These are phyloP conservation scores for Acmispon strigosus DNA, from an alignment of 306 rosid genomes.

Conservation along the genomic window DNA sequence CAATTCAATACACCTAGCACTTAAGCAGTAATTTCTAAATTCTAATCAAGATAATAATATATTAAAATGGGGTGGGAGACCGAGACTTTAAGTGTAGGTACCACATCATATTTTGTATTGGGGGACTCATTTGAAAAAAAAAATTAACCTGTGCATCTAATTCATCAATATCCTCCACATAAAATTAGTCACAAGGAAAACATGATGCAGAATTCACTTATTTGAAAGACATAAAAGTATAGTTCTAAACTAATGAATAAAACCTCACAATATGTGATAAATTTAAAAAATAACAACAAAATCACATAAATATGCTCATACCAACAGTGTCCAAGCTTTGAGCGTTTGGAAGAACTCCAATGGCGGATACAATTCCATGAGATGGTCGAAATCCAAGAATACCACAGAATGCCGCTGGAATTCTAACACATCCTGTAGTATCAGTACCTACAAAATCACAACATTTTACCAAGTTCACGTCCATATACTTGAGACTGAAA, in stretches of 20 bases:
- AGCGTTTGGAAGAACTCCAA: slow-evolving; percentile 59
- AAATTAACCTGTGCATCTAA: background rate
- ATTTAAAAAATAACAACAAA: background rate
- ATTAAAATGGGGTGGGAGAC: background rate
- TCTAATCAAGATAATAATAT: background rate
- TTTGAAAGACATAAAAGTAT: background rate
- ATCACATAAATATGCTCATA: slow-evolving; percentile 26
- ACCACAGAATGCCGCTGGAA: slow-evolving; percentile 71
- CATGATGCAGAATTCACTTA: background rate
- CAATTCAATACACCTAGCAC: background rate
- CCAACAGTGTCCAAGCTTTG: slow-evolving; percentile 74
- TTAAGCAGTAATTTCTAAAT: background rate
- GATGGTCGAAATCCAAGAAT: slow-evolving; percentile 69
- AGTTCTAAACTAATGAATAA: background rate
- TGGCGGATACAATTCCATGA: slow-evolving; percentile 54
- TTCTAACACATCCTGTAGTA: slow-evolving; percentile 70
- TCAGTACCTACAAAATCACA: slow-evolving; percentile 49
- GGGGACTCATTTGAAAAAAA: background rate
- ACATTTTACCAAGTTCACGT: background rate
- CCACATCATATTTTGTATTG: background rate
- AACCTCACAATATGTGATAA: background rate
- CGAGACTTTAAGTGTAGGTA: background rate
- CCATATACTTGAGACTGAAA: background rate
- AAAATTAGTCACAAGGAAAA: background rate
- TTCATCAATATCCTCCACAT: background rate